Percentiles rank a stretch among this genome's conserved stretches.
phyloP scores from a whole-genome alignment of 352 stramenopile species.

The Pythium aristosporum region DNA sequence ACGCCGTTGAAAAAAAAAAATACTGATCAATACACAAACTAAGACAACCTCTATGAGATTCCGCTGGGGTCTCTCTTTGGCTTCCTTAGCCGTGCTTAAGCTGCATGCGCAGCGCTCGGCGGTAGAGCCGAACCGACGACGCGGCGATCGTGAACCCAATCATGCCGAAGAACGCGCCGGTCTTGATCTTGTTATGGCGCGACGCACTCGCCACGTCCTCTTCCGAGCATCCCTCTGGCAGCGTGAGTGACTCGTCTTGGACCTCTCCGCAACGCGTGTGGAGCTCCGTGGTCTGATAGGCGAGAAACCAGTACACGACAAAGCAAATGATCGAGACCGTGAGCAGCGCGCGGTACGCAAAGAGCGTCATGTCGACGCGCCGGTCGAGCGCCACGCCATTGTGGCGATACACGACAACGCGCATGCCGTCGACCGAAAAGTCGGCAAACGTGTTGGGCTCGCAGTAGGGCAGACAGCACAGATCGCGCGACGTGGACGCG shows the following conservation, averaged over 20 bases:
- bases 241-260: slow-evolving; percentile 1
- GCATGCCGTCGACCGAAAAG: slow-evolving; percentile 49
- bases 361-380: slow-evolving; percentile 54
- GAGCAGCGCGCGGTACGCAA: slow-evolving; percentile 57
- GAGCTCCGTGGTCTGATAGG: slow-evolving; percentile 44
- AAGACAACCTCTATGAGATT: not conserved
- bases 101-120: slow-evolving; percentile 58
- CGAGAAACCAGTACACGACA: slow-evolving; percentile 59
- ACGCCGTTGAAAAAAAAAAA: not conserved
- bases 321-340: slow-evolving; percentile 61
- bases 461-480: slow-evolving; percentile 58
- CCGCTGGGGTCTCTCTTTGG: not conserved
- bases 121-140: slow-evolving; percentile 66
- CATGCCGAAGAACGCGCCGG: slow-evolving; percentile 47
- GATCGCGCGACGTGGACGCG: slow-evolving; percentile 47
- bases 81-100: slow-evolving; percentile 50
- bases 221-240: slow-evolving; percentile 44
- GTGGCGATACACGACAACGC: slow-evolving; percentile 74
- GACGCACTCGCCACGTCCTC: slow-evolving; percentile 44
- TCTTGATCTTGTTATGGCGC: slow-evolving; percentile 51
- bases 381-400: slow-evolving; percentile 49
- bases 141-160: slow-evolving; percentile 60
- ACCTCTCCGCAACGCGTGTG: slow-evolving; percentile 33
- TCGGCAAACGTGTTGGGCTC: slow-evolving; percentile 46
- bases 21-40: not conserved